Evolutionary conservation across 805 yeast species (phyloP).

Genomic region (Zygoascus biomembranicola): DNA sequence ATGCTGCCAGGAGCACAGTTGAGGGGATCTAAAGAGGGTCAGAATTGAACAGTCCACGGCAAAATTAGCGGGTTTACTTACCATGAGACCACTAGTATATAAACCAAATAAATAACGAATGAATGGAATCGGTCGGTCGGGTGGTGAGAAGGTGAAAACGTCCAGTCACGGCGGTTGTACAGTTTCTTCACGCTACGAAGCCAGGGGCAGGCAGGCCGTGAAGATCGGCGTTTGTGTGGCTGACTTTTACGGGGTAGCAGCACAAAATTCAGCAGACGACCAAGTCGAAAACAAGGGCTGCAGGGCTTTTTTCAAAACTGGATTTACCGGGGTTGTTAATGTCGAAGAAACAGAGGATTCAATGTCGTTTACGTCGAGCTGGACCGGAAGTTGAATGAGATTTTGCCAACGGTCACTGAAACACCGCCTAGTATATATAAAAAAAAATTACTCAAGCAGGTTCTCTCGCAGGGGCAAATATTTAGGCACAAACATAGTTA

Average conservation of each 20-base stretch:
- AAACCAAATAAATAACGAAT: neutral
- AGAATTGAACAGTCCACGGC: neutral
- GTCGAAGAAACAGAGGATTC: neutral
- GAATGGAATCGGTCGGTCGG: neutral
- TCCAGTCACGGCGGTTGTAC: no score
- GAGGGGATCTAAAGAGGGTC: neutral
- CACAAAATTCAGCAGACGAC: no score
- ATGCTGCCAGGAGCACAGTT: neutral
- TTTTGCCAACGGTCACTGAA: neutral
- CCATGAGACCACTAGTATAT: neutral
- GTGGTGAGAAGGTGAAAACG: neutral
- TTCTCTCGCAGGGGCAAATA: neutral
- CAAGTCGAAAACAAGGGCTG: no score
- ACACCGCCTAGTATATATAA: neutral
- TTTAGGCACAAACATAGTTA: neutral
- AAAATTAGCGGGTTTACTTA: neutral
- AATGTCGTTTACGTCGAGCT: neutral
- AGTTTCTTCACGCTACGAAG: no score
- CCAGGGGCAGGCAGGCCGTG: neutral
- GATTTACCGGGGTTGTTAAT: no score
- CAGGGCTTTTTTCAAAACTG: no score
- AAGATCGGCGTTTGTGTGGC: neutral
- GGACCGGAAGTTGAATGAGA: no score
- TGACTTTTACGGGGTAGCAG: neutral
- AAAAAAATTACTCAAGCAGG: neutral